phyloP scores from a whole-genome alignment of 2,329 filamentous ascomycete species.

The Colletotrichum phormii region DNA sequence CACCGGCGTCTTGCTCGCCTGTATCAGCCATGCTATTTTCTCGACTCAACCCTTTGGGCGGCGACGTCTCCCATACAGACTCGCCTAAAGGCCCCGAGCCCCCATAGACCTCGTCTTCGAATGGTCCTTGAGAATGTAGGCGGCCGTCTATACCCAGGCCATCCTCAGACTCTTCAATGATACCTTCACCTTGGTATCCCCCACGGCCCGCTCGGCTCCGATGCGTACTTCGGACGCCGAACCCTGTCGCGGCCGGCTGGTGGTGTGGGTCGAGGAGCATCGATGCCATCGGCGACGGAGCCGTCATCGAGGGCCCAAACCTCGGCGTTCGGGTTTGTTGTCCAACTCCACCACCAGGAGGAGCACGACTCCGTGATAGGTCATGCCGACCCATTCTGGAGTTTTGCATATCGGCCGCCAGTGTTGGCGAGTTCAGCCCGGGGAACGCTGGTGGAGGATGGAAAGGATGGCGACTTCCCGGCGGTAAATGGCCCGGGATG shows the following conservation, averaged over 20 bases:
- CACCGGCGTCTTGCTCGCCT: conserved; percentile 63
- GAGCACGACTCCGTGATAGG: conserved; percentile 54
- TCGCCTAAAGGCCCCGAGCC: conserved; percentile 64
- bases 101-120: conserved; percentile 65
- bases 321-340: conserved; percentile 54
- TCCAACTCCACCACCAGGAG: conserved; percentile 46
- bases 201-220: conserved; percentile 57
- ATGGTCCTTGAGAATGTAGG: conserved; percentile 67
- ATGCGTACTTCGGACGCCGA: conserved; percentile 59
- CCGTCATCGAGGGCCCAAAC: conserved; percentile 58
- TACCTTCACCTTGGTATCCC: conserved; percentile 61
- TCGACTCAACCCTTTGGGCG: conserved; percentile 60
- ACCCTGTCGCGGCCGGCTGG: conserved; percentile 68
- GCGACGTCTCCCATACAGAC: conserved; percentile 70
- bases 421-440: conserved; percentile 72
- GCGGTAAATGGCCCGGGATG: conserved; percentile 70
- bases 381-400: conserved; percentile 62
- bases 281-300: conserved; percentile 76
- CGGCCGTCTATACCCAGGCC: conserved; percentile 50
- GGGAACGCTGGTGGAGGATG: conserved; percentile 82
- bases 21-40: conserved; percentile 62
- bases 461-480: conserved; percentile 68
- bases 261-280: conserved; percentile 82
- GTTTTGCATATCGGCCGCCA: conserved; percentile 66
- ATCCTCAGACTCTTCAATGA: conserved; percentile 69